These are phyloP conservation scores for Schwanniomyces pseudopolymorphus DNA, from an alignment of 805 yeast species.

Conservation along the genomic window DNA sequence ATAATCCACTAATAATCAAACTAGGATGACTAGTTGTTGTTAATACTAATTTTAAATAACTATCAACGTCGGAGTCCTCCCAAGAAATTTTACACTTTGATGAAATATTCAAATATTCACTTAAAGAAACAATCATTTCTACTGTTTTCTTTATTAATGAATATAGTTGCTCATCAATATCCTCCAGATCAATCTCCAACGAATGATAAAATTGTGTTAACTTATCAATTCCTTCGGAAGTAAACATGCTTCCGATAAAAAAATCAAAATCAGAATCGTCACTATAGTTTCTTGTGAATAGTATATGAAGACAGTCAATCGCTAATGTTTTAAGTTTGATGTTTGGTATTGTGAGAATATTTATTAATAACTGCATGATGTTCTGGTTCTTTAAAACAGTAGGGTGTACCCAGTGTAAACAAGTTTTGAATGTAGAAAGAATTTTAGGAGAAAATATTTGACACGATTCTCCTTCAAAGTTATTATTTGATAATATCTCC, in stretches of 20 bases:
- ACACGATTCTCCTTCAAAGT: conserved; percentile 22
- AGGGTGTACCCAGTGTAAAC: conserved; percentile 89
- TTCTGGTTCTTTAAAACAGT: conserved; percentile 66
- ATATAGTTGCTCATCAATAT: conserved; percentile 76
- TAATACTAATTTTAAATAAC: conserved; percentile 72
- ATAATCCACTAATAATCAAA: conserved; percentile 84
- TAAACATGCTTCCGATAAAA: conserved; percentile 77
- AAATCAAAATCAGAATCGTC: conserved; percentile 68
- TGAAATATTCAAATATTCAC: conserved; percentile 67
- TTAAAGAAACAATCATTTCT: conserved; percentile 86
- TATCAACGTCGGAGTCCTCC: conserved; percentile 60
- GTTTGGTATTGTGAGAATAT: conserved; percentile 56
- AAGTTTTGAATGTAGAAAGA: conserved; percentile 81
- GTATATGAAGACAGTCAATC: conserved; percentile 84
- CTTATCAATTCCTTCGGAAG: conserved; percentile 68
- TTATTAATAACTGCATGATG: conserved; percentile 61
- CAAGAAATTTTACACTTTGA: conserved; percentile 43
- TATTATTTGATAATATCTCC: conserved; percentile 32
- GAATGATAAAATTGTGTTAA: conserved; percentile 62
- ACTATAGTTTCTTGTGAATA: conserved; percentile 77
- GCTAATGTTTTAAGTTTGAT: conserved; percentile 77
- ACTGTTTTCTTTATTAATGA: conserved; percentile 85
- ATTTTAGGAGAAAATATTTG: conserved; percentile 60
- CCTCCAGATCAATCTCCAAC: conserved; percentile 63
- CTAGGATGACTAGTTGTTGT: conserved; percentile 82